phyloP scores from a whole-genome alignment of 352 stramenopile genomes.

The Phytophthora megakarya region DNA sequence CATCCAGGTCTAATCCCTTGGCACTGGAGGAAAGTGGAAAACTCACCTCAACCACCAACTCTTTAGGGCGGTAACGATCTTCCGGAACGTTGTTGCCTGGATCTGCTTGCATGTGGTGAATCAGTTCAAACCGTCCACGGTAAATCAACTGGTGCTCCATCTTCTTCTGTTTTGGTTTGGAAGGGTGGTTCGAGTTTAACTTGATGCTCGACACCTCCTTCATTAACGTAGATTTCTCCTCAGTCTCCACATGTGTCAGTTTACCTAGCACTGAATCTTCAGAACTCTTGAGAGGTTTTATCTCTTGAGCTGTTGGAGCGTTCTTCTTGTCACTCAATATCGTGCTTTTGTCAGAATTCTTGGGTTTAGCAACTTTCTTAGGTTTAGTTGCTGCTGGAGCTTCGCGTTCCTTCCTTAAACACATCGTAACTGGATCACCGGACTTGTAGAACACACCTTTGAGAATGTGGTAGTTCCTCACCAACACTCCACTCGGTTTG shows the following conservation, averaged over 20 bases:
- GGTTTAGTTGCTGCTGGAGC: slow-evolving; percentile 1
- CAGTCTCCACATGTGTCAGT: slow-evolving; percentile 28
- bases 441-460: slow-evolving; percentile 91
- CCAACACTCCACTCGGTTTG: slow-evolving; percentile 27
- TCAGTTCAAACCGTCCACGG: slow-evolving; percentile 69
- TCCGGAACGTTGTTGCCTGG: slow-evolving; percentile 35
- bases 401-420: slow-evolving; percentile 44
- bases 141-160: slow-evolving; percentile 72
- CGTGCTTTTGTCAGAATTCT: slow-evolving; percentile 7
- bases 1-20: slow-evolving; percentile 67
- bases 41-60: slow-evolving; percentile 68
- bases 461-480: slow-evolving; percentile 75
- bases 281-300: background rate
- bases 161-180: slow-evolving; percentile 27
- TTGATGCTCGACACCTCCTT: slow-evolving; percentile 31
- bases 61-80: slow-evolving; percentile 52
- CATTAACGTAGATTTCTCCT: slow-evolving; percentile 15
- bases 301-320: background rate
- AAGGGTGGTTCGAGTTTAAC: background rate
- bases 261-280: slow-evolving; percentile 15
- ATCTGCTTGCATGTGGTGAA: slow-evolving; percentile 75
- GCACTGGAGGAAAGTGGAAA: slow-evolving; percentile 65
- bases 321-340: slow-evolving; percentile 24
- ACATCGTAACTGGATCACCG: slow-evolving; percentile 77
- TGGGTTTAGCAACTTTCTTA: slow-evolving; percentile 2